phyloP scores from a whole-genome alignment of 2,329 filamentous ascomycete genomes.

The Aureobasidium sp. region DNA sequence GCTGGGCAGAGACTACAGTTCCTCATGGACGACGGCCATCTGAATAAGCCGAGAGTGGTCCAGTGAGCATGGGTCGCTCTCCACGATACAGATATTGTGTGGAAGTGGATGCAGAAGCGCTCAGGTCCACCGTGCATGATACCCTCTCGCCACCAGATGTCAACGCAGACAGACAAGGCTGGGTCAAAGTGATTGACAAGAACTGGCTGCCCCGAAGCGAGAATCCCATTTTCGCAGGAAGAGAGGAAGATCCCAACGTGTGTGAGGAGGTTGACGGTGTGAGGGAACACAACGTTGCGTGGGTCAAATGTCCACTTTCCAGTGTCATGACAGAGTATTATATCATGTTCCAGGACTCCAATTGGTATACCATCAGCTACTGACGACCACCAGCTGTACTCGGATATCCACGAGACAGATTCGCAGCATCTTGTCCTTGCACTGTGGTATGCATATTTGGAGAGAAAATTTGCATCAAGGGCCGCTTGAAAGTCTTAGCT shows the following conservation, averaged over 20 bases:
- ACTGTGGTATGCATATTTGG: too few species aligned
- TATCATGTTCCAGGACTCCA: background rate
- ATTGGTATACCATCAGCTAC: too few species aligned
- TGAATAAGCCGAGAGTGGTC: background rate
- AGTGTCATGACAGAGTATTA: slow-evolving; percentile 12
- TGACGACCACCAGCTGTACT: too few species aligned
- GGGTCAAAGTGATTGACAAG: slow-evolving; percentile 17
- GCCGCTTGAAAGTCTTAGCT: too few species aligned
- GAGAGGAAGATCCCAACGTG: background rate
- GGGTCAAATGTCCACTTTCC: slow-evolving; percentile 14
- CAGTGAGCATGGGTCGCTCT: slow-evolving; percentile 1
- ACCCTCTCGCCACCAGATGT: slow-evolving; percentile 4
- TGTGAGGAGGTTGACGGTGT: slow-evolving; percentile 2
- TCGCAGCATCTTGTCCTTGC: too few species aligned
- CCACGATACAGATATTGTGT: slow-evolving; percentile 17
- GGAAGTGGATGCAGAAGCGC: slow-evolving; percentile 14
- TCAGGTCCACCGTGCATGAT: slow-evolving; percentile 12
- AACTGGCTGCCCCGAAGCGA: background rate
- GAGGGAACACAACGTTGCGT: slow-evolving; percentile 14
- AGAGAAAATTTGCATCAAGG: too few species aligned
- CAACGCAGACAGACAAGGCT: background rate
- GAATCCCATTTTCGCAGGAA: background rate
- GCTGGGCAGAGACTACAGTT: slow-evolving; percentile 11
- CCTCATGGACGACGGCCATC: slow-evolving; percentile 13
- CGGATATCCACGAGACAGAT: too few species aligned